Base-by-base conservation (phyloP, 805 yeast species). In the Metschnikowia noctiluminum region DNA sequence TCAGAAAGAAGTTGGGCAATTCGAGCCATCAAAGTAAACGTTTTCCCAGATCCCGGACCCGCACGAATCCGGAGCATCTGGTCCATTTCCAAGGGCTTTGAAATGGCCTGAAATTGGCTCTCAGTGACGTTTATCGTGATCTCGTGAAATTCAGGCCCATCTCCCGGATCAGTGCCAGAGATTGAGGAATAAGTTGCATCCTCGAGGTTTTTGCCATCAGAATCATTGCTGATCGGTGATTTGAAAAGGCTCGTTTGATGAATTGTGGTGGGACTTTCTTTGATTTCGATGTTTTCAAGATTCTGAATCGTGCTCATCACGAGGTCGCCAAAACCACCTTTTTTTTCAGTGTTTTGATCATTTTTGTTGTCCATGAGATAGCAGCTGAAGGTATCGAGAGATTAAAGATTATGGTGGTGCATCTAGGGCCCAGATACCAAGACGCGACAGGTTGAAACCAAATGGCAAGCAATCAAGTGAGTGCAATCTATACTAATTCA, bases 11-110 rank as follows among this genome's bases (percentile, higher is more conserved):
- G 53, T 49, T 76, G 69, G 2, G 77, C 77, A 0, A 85, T 70
- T 50, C 87, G 70, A 30, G 74, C 69, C 5, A 80, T 75, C 30
- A 85, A 55, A 0, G 89, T 84, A 32, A 70, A 67, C 0, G 90
- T 84, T 58, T 85, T 85, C 2, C 92, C 91, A 8, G 87, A 77
- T 4, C 91, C 90, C 0, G 91, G 89, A 0, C 89, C 89, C 0
- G 90, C 87, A 8, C 73, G 67, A 1, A 85, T 70, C 35, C 78
- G 71, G 6, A 85, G 62, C 0, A 83, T 64, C 7, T 71, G 64
- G 14, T 68, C 61, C 7, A 70, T 67, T 6, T 50, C 59, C 6
- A 69, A 61, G 1, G 81, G 78, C 48, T 64, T 63, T 1, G 63
- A 58, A 9, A 83, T 77, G 6, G 81, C 78, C 13, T 61, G 59